Percentiles rank a stretch among this genome's conserved stretches.
Conservation (phyloP, 1,139 yeast genomes). For the Yamadazyma siamensis region DNA sequence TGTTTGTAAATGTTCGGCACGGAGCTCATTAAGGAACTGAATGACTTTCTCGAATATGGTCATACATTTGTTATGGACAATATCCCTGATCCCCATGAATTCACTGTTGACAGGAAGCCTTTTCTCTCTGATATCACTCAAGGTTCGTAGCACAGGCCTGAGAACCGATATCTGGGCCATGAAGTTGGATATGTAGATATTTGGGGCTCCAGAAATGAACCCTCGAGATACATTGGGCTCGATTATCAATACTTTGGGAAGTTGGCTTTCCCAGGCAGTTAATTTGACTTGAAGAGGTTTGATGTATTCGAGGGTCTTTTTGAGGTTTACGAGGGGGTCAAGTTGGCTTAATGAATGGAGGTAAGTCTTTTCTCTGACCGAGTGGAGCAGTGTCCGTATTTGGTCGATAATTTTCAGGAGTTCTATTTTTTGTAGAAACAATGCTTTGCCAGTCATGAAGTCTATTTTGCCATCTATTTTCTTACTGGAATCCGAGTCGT, state of each 20-base stretch:
- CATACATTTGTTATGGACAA: slow-evolving; percentile 11
- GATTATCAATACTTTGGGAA: slow-evolving; percentile 10
- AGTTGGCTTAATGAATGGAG: slow-evolving; percentile 5
- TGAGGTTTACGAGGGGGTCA: slow-evolving; percentile 9
- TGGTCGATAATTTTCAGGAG: slow-evolving; percentile 10
- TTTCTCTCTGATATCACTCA: slow-evolving; percentile 7
- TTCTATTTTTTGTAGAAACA: slow-evolving; percentile 12
- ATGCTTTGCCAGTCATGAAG: slow-evolving; percentile 7
- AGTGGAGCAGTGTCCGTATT: slow-evolving; percentile 5
- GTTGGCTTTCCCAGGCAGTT: slow-evolving; percentile 11
- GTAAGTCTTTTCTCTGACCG: slow-evolving; percentile 6
- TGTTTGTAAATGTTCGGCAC: slow-evolving; percentile 15
- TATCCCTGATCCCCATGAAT: slow-evolving; percentile 13
- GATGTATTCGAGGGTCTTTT: slow-evolving; percentile 9
- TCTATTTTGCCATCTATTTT: slow-evolving; percentile 11
- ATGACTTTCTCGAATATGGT: slow-evolving; percentile 11
- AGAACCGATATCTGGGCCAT: slow-evolving; percentile 12
- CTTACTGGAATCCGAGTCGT: slow-evolving; percentile 1
- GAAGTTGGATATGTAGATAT: slow-evolving; percentile 14
- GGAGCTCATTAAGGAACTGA: slow-evolving; percentile 10
- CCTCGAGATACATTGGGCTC: slow-evolving; percentile 13
- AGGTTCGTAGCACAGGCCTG: slow-evolving; percentile 10
- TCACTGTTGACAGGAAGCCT: slow-evolving; percentile 8
- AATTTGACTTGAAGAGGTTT: slow-evolving; percentile 12
- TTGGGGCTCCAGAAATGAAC: slow-evolving; percentile 14